phyloP scores from a whole-genome alignment of 495 filamentous ascomycete species.

The Talaromyces wortmannii region DNA sequence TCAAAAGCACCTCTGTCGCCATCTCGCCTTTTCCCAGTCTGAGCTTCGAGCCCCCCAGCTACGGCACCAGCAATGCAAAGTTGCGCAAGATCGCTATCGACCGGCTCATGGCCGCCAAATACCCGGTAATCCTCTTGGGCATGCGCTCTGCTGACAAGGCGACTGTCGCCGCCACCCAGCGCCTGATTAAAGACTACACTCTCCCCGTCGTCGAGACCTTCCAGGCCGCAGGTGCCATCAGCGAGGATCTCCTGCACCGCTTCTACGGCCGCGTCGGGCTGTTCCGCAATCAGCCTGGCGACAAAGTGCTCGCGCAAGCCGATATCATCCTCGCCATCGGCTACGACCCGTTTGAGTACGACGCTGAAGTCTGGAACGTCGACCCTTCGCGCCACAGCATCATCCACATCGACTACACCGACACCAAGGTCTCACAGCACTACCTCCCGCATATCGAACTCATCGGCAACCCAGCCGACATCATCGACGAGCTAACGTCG shows the following conservation, averaged over 20 bases:
- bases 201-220: slow-evolving; percentile 4
- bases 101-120: slow-evolving; percentile 1
- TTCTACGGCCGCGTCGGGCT: slow-evolving; percentile 4
- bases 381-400: not conserved
- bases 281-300: slow-evolving; percentile 4
- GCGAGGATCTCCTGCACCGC: slow-evolving; percentile 2
- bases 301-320: slow-evolving; percentile 2
- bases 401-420: slow-evolving; percentile 5
- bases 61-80: slow-evolving; percentile 1
- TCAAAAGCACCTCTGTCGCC: slow-evolving; percentile 3
- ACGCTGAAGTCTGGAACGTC: slow-evolving; percentile 4
- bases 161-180: not conserved
- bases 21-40: not conserved
- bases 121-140: slow-evolving; percentile 1
- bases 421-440: slow-evolving; percentile 1
- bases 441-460: slow-evolving; percentile 4
- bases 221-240: slow-evolving; percentile 4
- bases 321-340: slow-evolving; percentile 1
- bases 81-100: slow-evolving; percentile 1
- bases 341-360: slow-evolving; percentile 4
- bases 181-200: slow-evolving; percentile 1
- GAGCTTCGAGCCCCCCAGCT: slow-evolving; percentile 1
- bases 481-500: not conserved
- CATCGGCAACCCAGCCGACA: slow-evolving; percentile 4
- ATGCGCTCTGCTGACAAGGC: slow-evolving; percentile 1